Conservation (phyloP, 306 rosid species). For the Glycine soja region DNA sequence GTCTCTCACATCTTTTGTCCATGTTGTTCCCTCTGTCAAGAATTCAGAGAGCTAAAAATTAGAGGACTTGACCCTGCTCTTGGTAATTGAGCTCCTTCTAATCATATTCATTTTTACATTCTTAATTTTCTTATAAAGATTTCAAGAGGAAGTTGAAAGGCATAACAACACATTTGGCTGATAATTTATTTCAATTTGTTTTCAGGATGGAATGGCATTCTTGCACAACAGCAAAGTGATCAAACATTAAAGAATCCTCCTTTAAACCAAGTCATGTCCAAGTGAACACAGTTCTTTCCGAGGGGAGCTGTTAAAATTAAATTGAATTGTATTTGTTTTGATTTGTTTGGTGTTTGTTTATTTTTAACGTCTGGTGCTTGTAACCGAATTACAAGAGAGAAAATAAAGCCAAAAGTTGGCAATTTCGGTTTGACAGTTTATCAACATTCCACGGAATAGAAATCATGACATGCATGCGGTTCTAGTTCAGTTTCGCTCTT, state of each 20-base stretch:
- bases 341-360: conserved; percentile 1
- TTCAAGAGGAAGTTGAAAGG: no score
- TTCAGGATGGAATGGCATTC: conserved; percentile 75
- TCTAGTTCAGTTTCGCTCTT: not conserved
- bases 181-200: not conserved
- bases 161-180: no score
- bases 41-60: conserved; percentile 64
- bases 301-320: not conserved
- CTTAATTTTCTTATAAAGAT: no score
- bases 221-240: conserved; percentile 50
- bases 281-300: conserved; percentile 9
- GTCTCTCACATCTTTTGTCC: conserved; percentile 74
- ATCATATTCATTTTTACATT: no score
- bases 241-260: conserved; percentile 60
- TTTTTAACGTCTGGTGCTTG: not conserved
- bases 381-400: no score
- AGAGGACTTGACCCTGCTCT: conserved; percentile 77
- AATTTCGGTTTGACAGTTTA: no score
- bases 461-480: no score
- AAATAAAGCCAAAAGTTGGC: no score
- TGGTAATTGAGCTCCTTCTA: conserved; percentile 28
- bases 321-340: not conserved
- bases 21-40: conserved; percentile 75
- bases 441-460: no score
- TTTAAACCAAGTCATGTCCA: conserved; percentile 55